Evolutionary conservation across 768 basidiomycete genomes (phyloP).

Genomic region (Amanita brunnescens): DNA sequence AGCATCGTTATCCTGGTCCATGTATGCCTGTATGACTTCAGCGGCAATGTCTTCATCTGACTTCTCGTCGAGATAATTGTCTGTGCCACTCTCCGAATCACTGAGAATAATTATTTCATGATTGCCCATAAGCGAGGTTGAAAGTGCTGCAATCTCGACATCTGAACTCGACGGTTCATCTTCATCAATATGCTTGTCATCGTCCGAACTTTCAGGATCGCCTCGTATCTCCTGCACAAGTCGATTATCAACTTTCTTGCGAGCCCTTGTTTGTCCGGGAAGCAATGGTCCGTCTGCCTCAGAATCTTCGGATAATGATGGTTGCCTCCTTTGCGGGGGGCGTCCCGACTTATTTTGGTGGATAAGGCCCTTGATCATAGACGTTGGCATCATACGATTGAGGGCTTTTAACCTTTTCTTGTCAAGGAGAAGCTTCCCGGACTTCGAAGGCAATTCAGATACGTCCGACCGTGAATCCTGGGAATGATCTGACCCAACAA

Average conservation of each 20-base stretch:
- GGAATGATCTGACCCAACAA: neutral
- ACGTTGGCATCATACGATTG: slow-evolving; percentile 44
- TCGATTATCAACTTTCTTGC: slow-evolving; percentile 23
- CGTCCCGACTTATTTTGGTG: slow-evolving; percentile 13
- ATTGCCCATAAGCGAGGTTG: neutral
- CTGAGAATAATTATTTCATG: slow-evolving; percentile 14
- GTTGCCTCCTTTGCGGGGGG: slow-evolving; percentile 8
- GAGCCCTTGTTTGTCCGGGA: slow-evolving; percentile 44
- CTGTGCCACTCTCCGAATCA: slow-evolving; percentile 9
- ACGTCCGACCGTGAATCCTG: slow-evolving; percentile 5
- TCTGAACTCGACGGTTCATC: slow-evolving; percentile 8
- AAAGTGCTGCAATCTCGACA: neutral
- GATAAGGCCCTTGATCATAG: slow-evolving; percentile 35
- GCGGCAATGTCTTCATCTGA: slow-evolving; percentile 23
- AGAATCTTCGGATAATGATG: neutral
- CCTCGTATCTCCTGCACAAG: slow-evolving; percentile 40
- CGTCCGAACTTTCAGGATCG: slow-evolving; percentile 54
- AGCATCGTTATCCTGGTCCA: slow-evolving; percentile 14
- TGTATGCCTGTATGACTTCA: slow-evolving; percentile 24
- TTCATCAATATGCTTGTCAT: slow-evolving; percentile 10
- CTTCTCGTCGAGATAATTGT: slow-evolving; percentile 8
- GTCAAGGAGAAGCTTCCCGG: slow-evolving; percentile 21
- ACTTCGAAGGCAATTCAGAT: neutral
- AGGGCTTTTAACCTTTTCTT: slow-evolving; percentile 29
- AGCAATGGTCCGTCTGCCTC: slow-evolving; percentile 26